Base-by-base conservation (phyloP, 805 yeast genomes). In the Candida insectalens region DNA sequence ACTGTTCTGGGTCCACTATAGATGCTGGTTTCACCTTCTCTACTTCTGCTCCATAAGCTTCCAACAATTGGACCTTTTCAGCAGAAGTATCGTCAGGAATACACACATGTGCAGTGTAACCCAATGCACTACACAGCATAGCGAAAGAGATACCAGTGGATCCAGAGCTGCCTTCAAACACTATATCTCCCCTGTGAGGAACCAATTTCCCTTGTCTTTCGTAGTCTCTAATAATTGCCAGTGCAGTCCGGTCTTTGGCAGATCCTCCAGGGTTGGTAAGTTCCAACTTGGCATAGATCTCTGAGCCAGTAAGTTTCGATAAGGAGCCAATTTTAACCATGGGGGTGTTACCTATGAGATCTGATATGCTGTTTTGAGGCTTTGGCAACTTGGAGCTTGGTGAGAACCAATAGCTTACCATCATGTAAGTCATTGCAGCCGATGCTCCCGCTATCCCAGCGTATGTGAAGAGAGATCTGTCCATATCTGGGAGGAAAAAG, bases 141-240 rank as follows among this genome's bases (percentile, higher is more conserved):
- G 96, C 95, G 46, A 89, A 70, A 2, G 95, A 83, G 9, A 92
- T 92, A 3, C 98, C 98, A 0, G 98, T 89, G 0, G 96, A 87
- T 0, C 98, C 98, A 8, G 92, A 79, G 0, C 98, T 92, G 6
- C 98, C 98, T 60, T 89, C 98, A 54, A 77, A 87, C 2, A 89
- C 80, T 10, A 76, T 64, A 47, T 84, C 92, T 1, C 83, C 85
- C 34, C 65, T 57, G 28, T 71, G 53, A 0, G 83, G 82, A 4
- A 60, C 51, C 26, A 88, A 53, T 5, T 62, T 49, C 1, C 92
- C 92, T 30, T 47, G 32, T 4, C 44, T 36, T 50, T 84, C 95
- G 36, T 81, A 82, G 16, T 73, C 72, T 36, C 72, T 62, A 13
- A 89, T 80, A 29, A 89, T 80, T 3, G 92, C 84, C 15, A 83